Base-by-base conservation (phyloP, 345 rosid genomes). In the Stellera chamaejasme region DNA sequence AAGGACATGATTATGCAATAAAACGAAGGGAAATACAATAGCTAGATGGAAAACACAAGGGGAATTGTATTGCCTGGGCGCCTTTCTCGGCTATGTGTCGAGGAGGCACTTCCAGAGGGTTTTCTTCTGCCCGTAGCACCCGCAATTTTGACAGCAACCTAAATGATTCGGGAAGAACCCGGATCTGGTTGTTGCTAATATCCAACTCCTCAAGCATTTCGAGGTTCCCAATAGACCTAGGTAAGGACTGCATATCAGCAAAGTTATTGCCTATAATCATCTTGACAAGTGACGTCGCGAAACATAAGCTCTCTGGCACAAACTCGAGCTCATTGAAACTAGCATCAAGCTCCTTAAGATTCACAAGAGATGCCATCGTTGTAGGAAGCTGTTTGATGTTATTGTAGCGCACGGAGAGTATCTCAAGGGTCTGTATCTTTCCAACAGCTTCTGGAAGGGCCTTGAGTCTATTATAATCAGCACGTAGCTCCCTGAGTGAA, bases 381-480 rank as follows among this genome's bases (percentile, higher is more conserved):
- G 97, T 89, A 0, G 99, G 99, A 50, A 93, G 60, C 45, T 84
- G 91, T 50, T 86, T 82, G 70, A 93, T 79, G 73, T 87, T 89
- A 47, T 93, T 93, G 60, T 93, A 93, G 13, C 99, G 89, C 14
- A 93, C 88, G 0, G 79, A 75, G 39, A 93, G 61, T 62, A 89
- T 77, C 88, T 93, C 88, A 13, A 89, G 64, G 26, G 82, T 78
- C 19, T 75, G 62, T 54, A 89, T 74, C 90, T 89, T 93, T 48
- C 99, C 99, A 43, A 83, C 84, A 42, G 99, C 99, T 79, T 83
- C 99, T 0, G 99, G 99, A 49, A 93, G 99, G 64, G 97, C 97
- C 72, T 86, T 93, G 54, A 93, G 85, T 59, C 90, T 75, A 73
- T 93, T 93, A 72, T 93, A 93, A 69, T 89, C 97, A 3, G 80